Conservation (phyloP, 2,329 filamentous ascomycete genomes). For the Pyrenochaeta sp. region DNA sequence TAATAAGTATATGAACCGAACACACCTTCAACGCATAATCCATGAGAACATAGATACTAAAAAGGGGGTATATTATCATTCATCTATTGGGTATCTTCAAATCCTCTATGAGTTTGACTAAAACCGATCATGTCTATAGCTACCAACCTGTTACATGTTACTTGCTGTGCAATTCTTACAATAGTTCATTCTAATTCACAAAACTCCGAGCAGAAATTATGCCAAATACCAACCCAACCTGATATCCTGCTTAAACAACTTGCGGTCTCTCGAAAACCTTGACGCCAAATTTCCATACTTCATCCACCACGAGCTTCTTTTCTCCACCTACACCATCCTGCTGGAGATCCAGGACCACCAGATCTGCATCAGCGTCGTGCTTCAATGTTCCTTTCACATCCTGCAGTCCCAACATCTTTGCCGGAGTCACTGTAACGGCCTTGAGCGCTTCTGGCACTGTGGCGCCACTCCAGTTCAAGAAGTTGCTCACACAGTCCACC, state of each 20-base stretch:
- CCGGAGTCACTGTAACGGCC: constrained; percentile 78
- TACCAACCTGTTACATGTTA: no score
- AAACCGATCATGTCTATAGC: no score
- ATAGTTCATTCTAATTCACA: no score
- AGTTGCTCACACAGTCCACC: constrained; percentile 84
- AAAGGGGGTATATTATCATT: no score
- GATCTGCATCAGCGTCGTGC: constrained; percentile 57
- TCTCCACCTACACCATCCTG: constrained; percentile 53
- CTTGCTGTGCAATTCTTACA: no score
- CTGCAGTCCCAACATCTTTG: constrained; percentile 74
- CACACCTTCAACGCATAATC: no score
- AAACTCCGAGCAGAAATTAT: no score
- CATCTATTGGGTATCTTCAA: no score
- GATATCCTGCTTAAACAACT: background rate
- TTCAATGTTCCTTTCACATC: constrained; percentile 68
- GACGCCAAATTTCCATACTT: constrained; percentile 80
- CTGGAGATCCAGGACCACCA: constrained; percentile 71
- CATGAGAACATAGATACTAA: no score
- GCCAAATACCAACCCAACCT: no score
- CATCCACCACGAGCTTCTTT: constrained; percentile 68
- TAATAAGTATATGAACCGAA: no score
- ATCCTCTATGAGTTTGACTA: no score
- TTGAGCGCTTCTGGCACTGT: constrained; percentile 72
- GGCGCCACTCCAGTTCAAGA: constrained; percentile 75
- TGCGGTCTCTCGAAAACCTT: constrained; percentile 35